These are phyloP conservation scores for Penicillium manginii DNA, from an alignment of 495 filamentous ascomycete species.

Conservation along the genomic window DNA sequence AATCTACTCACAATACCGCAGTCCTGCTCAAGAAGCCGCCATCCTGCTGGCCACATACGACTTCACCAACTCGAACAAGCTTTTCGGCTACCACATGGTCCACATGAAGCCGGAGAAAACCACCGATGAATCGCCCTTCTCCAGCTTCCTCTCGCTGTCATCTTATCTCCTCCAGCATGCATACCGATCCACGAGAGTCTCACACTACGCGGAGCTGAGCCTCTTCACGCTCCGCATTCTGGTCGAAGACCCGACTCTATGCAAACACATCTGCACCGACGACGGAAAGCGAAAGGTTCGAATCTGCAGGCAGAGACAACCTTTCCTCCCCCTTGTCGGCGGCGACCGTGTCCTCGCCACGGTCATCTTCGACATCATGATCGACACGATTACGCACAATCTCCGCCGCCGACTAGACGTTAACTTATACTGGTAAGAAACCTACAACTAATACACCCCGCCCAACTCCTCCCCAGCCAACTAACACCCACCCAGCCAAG, in stretches of 20 bases:
- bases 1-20: constrained; percentile 43
- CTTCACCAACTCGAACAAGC: constrained; percentile 91
- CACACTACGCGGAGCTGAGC: constrained; percentile 80
- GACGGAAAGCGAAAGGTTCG: constrained; percentile 77
- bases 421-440: constrained; percentile 70
- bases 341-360: constrained; percentile 73
- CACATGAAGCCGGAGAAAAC: constrained; percentile 62
- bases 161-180: constrained; percentile 95
- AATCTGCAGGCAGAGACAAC: constrained; percentile 87
- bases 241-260: constrained; percentile 82
- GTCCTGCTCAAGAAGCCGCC: constrained; percentile 77
- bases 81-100: constrained; percentile 87
- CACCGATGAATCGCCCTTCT: constrained; percentile 74
- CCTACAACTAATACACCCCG: not conserved
- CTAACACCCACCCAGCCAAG: constrained; percentile 34
- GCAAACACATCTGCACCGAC: constrained; percentile 83
- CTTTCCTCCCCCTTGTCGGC: constrained; percentile 76
- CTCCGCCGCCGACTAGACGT: constrained; percentile 82
- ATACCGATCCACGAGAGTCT: constrained; percentile 75
- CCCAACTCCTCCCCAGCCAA: not conserved
- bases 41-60: constrained; percentile 87
- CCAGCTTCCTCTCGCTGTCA: constrained; percentile 81
- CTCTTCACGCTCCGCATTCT: constrained; percentile 84
- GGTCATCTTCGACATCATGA: constrained; percentile 79
- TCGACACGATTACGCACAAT: constrained; percentile 94